Conservation (phyloP, 306 rosid genomes). For the Pachyrhizus erosus region DNA sequence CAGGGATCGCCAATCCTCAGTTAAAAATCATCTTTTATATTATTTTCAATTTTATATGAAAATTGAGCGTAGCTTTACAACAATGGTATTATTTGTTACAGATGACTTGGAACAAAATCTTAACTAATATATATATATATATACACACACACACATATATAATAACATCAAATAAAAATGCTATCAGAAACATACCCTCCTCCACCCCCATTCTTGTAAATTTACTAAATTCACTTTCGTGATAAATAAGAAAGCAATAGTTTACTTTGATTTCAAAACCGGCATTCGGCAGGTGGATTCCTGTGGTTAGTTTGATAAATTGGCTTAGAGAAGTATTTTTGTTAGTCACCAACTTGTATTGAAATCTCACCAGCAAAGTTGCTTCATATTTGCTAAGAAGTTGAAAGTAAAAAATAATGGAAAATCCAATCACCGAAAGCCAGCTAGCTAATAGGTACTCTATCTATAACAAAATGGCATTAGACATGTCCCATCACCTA, state of each 20-base stretch:
- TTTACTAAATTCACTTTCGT: background rate
- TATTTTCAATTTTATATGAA: too few species aligned
- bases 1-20: background rate
- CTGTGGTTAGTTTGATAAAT: slow-evolving; percentile 16
- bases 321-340: background rate
- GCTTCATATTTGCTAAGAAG: slow-evolving; percentile 30
- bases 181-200: too few species aligned
- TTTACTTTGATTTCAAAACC: background rate
- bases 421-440: slow-evolving; percentile 45
- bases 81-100: too few species aligned
- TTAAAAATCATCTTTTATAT: background rate
- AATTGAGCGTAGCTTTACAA: too few species aligned
- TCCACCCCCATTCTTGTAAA: too few species aligned
- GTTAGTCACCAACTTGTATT: slow-evolving; percentile 43
- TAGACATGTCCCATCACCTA: background rate
- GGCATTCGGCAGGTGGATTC: slow-evolving; percentile 35
- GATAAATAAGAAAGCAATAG: background rate
- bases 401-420: background rate
- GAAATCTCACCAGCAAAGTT: slow-evolving; percentile 50
- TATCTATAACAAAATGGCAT: slow-evolving; percentile 16
- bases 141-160: too few species aligned
- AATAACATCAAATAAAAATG: too few species aligned
- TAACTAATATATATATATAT: too few species aligned
- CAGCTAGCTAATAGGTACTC: background rate
- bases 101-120: too few species aligned